Base-by-base conservation (phyloP, 1,139 yeast species). In the Sugiyamaella castrensis region DNA sequence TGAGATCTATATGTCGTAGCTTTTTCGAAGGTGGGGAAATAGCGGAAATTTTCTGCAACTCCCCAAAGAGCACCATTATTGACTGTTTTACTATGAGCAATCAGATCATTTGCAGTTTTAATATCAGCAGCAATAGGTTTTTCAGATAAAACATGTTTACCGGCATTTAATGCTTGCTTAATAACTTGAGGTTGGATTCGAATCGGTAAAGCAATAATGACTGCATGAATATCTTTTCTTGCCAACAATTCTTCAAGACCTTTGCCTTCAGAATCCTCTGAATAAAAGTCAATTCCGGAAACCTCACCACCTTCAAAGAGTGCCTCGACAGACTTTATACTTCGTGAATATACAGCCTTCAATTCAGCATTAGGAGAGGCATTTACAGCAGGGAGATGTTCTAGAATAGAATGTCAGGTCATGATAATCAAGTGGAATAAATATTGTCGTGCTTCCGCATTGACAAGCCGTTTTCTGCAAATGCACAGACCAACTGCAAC, bases 101-200 rank as follows among this genome's bases (percentile, higher is more conserved):
- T 48, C 24, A 56, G 43, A 11, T 50, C 50, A 37, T 48, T 40
- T 8, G 59, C 57, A 27, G 55, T 41, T 5, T 41, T 54, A 9
- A 56, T 36, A 28, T 55, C 59, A 26, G 43, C 43, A 24, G 59
- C 58, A 31, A 56, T 45, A 4, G 59, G 59, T 40, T 56, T 56
- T 45, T 56, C 59, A 24, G 56, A 48, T 10, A 56, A 43, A 26
- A 56, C 59, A 37, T 56, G 59, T 46, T 56, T 56, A 15, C 58
- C 58, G 24, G 56, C 57, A 11, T 48, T 38, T 10, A 56, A 45
- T 26, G 56, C 50, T 44, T 53, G 51, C 44, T 50, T 48, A 32
- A 56, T 50, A 31, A 54, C 42, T 2, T 43, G 45, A 9, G 59
- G 57, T 43, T 53, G 57, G 26, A 49, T 33, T 11, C 29, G 51